Evolutionary conservation across 371 early-diverging fungal species (phyloP).

Genomic region (Batrachochytrium dendrobatidis): DNA sequence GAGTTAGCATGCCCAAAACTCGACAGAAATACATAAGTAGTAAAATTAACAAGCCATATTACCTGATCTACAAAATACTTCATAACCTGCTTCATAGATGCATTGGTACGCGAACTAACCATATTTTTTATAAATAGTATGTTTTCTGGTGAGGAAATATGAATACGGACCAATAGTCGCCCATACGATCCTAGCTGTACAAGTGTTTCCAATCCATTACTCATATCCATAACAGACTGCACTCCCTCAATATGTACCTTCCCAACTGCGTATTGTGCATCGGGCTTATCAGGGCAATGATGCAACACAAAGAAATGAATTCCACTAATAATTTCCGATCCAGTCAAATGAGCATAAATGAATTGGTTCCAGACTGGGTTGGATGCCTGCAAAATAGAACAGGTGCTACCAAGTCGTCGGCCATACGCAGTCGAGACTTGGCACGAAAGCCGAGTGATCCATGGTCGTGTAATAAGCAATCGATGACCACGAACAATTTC

Average conservation of each 20-base stretch:
- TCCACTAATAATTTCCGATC: background rate
- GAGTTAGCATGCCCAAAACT: background rate
- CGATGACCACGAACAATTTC: slow-evolving; percentile 5
- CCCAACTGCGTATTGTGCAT: slow-evolving; percentile 5
- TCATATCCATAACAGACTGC: slow-evolving; percentile 8
- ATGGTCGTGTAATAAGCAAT: slow-evolving; percentile 14
- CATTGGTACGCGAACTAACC: slow-evolving; percentile 10
- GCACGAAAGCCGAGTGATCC: slow-evolving; percentile 7
- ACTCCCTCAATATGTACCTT: background rate
- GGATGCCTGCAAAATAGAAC: slow-evolving; percentile 7
- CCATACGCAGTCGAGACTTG: slow-evolving; percentile 8
- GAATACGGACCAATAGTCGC: slow-evolving; percentile 7
- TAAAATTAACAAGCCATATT: background rate
- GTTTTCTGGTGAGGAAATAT: slow-evolving; percentile 1
- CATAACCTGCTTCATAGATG: slow-evolving; percentile 8
- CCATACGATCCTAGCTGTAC: slow-evolving; percentile 8
- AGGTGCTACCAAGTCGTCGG: slow-evolving; percentile 12
- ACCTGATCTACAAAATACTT: slow-evolving; percentile 24
- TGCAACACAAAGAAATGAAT: background rate
- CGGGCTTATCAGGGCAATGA: background rate
- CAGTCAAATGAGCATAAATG: background rate
- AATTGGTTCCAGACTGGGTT: slow-evolving; percentile 10
- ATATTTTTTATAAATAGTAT: slow-evolving; percentile 3
- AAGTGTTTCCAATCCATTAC: slow-evolving; percentile 1
- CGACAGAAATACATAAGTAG: background rate